Percentiles rank a stretch among this genome's conserved stretches.
These are phyloP conservation scores for Puccinellia tenuiflora DNA, from an alignment of 176 grass and related monocot species.

Conservation along the genomic window DNA sequence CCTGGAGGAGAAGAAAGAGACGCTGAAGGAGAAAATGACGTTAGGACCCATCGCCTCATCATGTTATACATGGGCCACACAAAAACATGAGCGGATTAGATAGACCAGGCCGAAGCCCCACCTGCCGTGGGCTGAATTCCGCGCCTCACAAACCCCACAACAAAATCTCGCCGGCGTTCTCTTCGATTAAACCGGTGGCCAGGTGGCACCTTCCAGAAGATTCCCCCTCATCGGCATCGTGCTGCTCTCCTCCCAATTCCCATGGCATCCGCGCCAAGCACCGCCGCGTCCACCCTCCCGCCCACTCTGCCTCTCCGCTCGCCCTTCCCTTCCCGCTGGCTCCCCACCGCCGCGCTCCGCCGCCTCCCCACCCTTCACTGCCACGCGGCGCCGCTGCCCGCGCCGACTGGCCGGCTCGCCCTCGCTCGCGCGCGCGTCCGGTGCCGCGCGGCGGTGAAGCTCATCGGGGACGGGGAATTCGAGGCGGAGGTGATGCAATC, in stretches of 20 bases:
- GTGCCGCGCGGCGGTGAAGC: conserved; percentile 50
- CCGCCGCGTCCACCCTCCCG: conserved; percentile 12
- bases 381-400: conserved; percentile 7
- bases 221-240: conserved; percentile 38
- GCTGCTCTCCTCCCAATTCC: not conserved
- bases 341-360: not conserved
- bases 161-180: not conserved
- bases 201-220: conserved; percentile 27
- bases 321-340: not conserved
- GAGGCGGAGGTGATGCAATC: conserved; percentile 68
- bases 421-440: conserved; percentile 31
- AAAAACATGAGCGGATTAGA: too few species aligned
- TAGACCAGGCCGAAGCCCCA: too few species aligned
- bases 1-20: too few species aligned
- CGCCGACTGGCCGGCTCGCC: not conserved
- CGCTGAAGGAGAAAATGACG: too few species aligned
- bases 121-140: not conserved
- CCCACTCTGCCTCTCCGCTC: not conserved
- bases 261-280: conserved; percentile 52
- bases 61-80: too few species aligned
- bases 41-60: too few species aligned
- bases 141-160: not conserved
- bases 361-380: not conserved
- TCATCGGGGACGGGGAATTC: conserved; percentile 66
- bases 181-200: conserved; percentile 14